A percentile compares a stretch with the other conserved stretches of the same genome.
phyloP scores from a whole-genome alignment of 257 asterid genomes.

The Penstemon barbatus region DNA sequence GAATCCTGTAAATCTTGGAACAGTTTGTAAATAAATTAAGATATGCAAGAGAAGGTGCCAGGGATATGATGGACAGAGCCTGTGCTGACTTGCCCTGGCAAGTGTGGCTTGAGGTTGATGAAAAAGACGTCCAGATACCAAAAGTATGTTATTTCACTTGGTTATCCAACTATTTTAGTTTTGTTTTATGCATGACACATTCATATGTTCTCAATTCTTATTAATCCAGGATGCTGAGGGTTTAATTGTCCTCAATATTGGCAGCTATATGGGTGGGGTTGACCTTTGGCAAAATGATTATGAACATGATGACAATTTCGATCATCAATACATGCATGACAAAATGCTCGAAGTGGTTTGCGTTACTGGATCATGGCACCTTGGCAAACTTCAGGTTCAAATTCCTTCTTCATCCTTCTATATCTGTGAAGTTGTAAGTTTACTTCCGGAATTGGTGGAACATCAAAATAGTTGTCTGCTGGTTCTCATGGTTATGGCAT shows the following conservation, averaged over 20 bases:
- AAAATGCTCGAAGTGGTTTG: slow-evolving; percentile 86
- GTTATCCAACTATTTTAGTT: background rate
- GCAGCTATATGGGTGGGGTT: slow-evolving; percentile 95
- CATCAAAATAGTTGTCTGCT: slow-evolving; percentile 18
- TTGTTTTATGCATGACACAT: slow-evolving; percentile 15
- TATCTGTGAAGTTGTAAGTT: slow-evolving; percentile 10
- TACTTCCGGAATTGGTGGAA: slow-evolving; percentile 14
- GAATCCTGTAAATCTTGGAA: slow-evolving; percentile 16
- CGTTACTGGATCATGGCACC: slow-evolving; percentile 91
- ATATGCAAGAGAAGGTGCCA: slow-evolving; percentile 88
- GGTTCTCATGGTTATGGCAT: slow-evolving; percentile 14
- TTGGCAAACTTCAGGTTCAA: slow-evolving; percentile 84
- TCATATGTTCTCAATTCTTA: slow-evolving; percentile 23
- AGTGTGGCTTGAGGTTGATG: slow-evolving; percentile 91
- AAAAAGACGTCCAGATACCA: slow-evolving; percentile 65
- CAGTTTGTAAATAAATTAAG: slow-evolving; percentile 85
- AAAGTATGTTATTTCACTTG: slow-evolving; percentile 42
- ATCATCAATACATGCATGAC: slow-evolving; percentile 78
- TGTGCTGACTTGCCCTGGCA: slow-evolving; percentile 95
- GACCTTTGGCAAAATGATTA: slow-evolving; percentile 88
- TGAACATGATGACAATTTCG: slow-evolving; percentile 70
- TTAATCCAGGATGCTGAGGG: slow-evolving; percentile 72
- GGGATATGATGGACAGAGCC: slow-evolving; percentile 86
- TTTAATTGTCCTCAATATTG: slow-evolving; percentile 81
- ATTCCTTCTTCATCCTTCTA: slow-evolving; percentile 23